A percentile compares a stretch with the other conserved stretches of the same genome.
These are phyloP conservation scores for Zoysia pacifica DNA, from an alignment of 176 grass and related monocot species.

Conservation along the genomic window DNA sequence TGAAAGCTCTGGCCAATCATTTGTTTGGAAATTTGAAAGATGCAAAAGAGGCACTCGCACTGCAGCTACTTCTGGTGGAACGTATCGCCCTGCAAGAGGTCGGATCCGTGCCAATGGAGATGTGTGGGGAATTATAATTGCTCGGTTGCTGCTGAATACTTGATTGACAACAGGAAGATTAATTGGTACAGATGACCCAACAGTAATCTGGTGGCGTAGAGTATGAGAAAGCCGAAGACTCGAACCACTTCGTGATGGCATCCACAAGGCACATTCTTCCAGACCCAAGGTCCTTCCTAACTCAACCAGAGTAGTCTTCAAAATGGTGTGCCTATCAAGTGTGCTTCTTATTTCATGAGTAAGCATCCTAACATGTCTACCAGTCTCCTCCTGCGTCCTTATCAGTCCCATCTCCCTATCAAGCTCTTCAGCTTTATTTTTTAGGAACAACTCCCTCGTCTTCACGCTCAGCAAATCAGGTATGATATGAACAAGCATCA, in stretches of 20 bases:
- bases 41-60: constrained; percentile 78
- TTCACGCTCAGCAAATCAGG: constrained; percentile 71
- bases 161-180: constrained; percentile 75
- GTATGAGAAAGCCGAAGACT: constrained; percentile 81
- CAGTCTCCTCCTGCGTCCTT: constrained; percentile 60
- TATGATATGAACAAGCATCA: constrained; percentile 84
- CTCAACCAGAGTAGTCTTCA: constrained; percentile 78
- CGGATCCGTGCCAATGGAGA: constrained; percentile 62
- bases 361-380: constrained; percentile 74
- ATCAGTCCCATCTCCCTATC: constrained; percentile 85
- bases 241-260: constrained; percentile 58
- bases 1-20: constrained; percentile 75
- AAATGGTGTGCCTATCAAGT: constrained; percentile 69
- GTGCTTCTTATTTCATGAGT: constrained; percentile 83
- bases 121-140: constrained; percentile 71
- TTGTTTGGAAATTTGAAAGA: constrained; percentile 91
- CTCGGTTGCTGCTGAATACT: constrained; percentile 67
- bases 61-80: constrained; percentile 81
- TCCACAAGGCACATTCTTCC: constrained; percentile 77
- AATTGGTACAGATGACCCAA: constrained; percentile 55
- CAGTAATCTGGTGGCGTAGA: constrained; percentile 56
- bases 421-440: constrained; percentile 71
- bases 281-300: constrained; percentile 61
- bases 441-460: constrained; percentile 66
- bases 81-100: constrained; percentile 55